Percentiles rank a stretch among this genome's conserved stretches.
phyloP scores from a whole-genome alignment of 176 grass and related monocot species.

The Avena eriantha region DNA sequence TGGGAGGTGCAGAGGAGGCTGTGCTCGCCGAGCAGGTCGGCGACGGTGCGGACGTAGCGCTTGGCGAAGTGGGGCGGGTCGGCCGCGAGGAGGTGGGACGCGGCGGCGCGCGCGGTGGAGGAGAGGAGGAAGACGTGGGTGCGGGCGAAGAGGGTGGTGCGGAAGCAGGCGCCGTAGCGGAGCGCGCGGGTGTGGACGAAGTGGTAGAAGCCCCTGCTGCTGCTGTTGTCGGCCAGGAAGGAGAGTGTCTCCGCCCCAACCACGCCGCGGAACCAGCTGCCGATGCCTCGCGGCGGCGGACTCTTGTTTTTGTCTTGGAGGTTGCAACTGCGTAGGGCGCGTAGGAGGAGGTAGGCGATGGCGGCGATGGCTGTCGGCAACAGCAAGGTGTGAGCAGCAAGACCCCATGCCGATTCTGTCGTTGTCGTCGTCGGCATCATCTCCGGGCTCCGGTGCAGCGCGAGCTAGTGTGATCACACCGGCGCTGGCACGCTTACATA shows the following conservation, averaged over 20 bases:
- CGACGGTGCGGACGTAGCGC: constrained; percentile 82
- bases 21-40: constrained; percentile 71
- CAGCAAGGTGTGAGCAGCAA: background rate
- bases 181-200: constrained; percentile 71
- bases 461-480: background rate
- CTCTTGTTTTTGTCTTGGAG: background rate
- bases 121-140: constrained; percentile 76
- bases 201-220: constrained; percentile 80
- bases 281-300: constrained; percentile 21
- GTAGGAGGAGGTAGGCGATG: background rate
- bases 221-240: constrained; percentile 68
- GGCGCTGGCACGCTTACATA: background rate
- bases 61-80: constrained; percentile 74
- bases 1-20: constrained; percentile 83
- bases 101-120: constrained; percentile 40
- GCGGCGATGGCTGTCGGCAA: background rate
- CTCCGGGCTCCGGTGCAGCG: background rate
- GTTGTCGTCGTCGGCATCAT: background rate
- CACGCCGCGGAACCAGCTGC: background rate
- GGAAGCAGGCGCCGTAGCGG: constrained; percentile 70
- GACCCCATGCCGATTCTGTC: background rate
- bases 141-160: constrained; percentile 62
- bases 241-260: constrained; percentile 59
- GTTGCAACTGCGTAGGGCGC: background rate
- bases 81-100: constrained; percentile 41